Conservation (phyloP, 306 rosid genomes). For the Quercus engelmannii region DNA sequence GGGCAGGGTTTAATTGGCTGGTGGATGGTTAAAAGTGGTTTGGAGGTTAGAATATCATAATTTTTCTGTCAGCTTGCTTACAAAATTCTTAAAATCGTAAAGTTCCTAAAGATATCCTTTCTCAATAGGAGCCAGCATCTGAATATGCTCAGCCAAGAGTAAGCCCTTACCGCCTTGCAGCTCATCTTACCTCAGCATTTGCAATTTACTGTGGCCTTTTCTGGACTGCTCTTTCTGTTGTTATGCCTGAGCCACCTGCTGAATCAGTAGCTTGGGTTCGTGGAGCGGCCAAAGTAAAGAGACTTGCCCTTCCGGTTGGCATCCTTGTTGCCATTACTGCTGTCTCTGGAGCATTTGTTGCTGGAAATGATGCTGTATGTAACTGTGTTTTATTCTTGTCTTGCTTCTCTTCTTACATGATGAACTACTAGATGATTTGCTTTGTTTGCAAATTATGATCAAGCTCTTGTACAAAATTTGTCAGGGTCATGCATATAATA, state of each 20-base stretch:
- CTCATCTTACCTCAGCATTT: conserved; percentile 96
- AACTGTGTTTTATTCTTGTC: conserved; percentile 1
- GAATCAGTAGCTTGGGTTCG: conserved; percentile 73
- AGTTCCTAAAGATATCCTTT: conserved; percentile 15
- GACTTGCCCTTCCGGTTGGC: conserved; percentile 69
- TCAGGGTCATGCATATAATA: conserved; percentile 83
- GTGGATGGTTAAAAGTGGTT: conserved; percentile 98
- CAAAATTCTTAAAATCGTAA: background rate
- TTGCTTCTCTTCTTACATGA: conserved; percentile 6
- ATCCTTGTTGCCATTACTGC: conserved; percentile 84
- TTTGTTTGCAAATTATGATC: conserved; percentile 1
- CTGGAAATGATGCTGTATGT: conserved; percentile 92
- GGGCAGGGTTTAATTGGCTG: conserved; percentile 91
- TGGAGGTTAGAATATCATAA: conserved; percentile 37
- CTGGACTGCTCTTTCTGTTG: conserved; percentile 87
- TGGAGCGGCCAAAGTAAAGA: conserved; percentile 86
- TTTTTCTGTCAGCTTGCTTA: conserved; percentile 22
- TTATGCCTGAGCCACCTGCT: conserved; percentile 92
- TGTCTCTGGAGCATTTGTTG: conserved; percentile 91
- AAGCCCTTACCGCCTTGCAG: conserved; percentile 96
- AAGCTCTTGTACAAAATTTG: conserved; percentile 22
- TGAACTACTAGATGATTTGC: conserved; percentile 6
- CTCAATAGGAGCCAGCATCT: conserved; percentile 74
- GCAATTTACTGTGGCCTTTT: conserved; percentile 81
- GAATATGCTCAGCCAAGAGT: conserved; percentile 91